A percentile compares a stretch with the other conserved stretches of the same genome.
phyloP scores from a whole-genome alignment of 2,329 filamentous ascomycete species.

The Aureobasidium sp. region DNA sequence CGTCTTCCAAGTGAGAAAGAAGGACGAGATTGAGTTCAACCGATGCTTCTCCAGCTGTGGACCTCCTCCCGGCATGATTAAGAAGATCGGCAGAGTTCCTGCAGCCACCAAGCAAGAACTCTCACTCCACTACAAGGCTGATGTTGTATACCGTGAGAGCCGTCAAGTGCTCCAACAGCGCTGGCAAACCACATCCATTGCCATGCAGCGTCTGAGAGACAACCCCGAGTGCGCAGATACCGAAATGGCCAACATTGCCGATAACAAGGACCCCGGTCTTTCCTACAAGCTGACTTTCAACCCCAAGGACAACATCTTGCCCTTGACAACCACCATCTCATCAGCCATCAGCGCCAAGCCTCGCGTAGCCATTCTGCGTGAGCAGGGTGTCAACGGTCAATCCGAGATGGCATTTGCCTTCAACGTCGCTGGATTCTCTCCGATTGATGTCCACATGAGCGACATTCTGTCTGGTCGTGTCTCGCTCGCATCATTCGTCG shows the following conservation, averaged over 20 bases:
- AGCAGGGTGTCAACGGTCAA: constrained; percentile 92
- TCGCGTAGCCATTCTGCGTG: constrained; percentile 83
- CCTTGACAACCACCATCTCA: constrained; percentile 57
- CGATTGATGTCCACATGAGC: constrained; percentile 94
- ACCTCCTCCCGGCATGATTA: constrained; percentile 71
- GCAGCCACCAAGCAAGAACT: constrained; percentile 65
- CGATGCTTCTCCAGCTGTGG: constrained; percentile 87
- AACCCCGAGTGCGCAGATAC: constrained; percentile 80
- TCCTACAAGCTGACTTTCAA: constrained; percentile 77
- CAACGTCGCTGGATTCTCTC: constrained; percentile 80
- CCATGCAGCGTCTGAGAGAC: constrained; percentile 86
- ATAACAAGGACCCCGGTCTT: constrained; percentile 73
- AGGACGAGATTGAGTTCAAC: constrained; percentile 77
- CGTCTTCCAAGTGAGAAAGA: constrained; percentile 87
- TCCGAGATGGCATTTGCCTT: constrained; percentile 99
- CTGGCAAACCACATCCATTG: constrained; percentile 82
- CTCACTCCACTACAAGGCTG: constrained; percentile 64
- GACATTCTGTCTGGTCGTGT: constrained; percentile 74
- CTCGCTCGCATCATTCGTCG: constrained; percentile 74
- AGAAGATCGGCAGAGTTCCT: constrained; percentile 73
- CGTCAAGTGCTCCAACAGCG: constrained; percentile 72
- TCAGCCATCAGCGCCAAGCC: constrained; percentile 57
- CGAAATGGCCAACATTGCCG: constrained; percentile 68
- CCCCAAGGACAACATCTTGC: constrained; percentile 68
- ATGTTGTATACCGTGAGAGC: constrained; percentile 60